Base-by-base conservation (phyloP, 805 yeast species). In the Blastobotrys americana region DNA sequence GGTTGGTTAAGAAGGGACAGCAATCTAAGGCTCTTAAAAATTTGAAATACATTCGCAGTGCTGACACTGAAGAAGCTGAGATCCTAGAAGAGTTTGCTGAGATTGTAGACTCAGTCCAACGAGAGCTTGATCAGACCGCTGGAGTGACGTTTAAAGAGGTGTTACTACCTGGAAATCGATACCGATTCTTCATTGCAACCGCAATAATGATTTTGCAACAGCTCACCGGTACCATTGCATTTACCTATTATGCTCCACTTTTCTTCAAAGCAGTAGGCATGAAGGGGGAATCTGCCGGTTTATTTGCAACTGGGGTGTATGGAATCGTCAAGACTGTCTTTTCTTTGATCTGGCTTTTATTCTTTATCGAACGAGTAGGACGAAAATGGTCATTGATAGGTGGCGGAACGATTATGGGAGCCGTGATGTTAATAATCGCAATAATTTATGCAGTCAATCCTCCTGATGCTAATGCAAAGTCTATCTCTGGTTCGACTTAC, bases 1-100 rank as follows among this genome's bases (percentile, higher is more conserved):
- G 70, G 60, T 82, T 72, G 58, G 87, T 86, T 5, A 77, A 78
- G 56, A 78, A 80, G 51, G 80, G 82, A 60, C 82, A 31, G 67
- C 69, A 45, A 45, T 79, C 76, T 43, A 73, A 70, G 37, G 95
- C 95, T 2, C 78, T 87, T 3, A 65, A 72, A 22, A 74, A 77
- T 55, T 69, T 85, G 27, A 66, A 95, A 55, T 71, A 85, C 41
- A 74, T 83, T n/a, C 84, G 87, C 0, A 58, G 59, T 42, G 64
- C 65, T 56, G 61, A 68, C 47, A 25, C 39, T 18, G 18, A 43
- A 15, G 51, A 47, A 16, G 59, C 67, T 45, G 73, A 73, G 4
- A 34, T 58, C 57, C 35, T 69, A 71, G 52, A 27, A 56, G 74
- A 70, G 54, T 62, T 69, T 38, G 58, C 65, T 20, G 74, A 70